Evolutionary conservation across 2,329 filamentous ascomycete species (phyloP).

Genomic region (Talaromyces sp.): DNA sequence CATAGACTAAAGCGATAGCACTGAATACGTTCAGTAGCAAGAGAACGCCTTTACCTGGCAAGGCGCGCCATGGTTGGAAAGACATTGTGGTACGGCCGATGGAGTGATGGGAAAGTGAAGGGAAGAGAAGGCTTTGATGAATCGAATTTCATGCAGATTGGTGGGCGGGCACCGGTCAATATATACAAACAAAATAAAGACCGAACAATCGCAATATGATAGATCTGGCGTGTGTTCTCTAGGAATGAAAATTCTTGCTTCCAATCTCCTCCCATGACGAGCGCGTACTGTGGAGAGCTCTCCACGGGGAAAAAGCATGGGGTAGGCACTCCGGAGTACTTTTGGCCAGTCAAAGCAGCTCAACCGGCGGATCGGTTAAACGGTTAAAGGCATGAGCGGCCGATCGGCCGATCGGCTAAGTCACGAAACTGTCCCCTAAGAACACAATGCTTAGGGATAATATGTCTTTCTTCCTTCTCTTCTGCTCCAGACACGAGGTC

Average conservation of each 20-base stretch:
- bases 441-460: too few relatives aligned
- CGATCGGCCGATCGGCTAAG: too few relatives aligned
- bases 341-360: background rate
- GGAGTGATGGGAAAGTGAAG: background rate
- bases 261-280: background rate
- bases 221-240: background rate
- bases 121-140: background rate
- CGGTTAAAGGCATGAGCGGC: too few relatives aligned
- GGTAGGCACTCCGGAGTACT: background rate
- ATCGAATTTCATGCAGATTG: background rate
- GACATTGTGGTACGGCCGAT: slow-evolving; percentile 19
- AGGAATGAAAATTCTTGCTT: background rate
- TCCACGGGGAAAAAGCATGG: background rate
- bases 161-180: background rate
- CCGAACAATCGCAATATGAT: background rate
- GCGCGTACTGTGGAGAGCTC: background rate
- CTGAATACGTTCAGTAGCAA: slow-evolving; percentile 28
- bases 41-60: slow-evolving; percentile 27
- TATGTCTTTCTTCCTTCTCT: too few relatives aligned
- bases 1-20: slow-evolving; percentile 28
- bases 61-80: slow-evolving; percentile 26
- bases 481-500: too few relatives aligned
- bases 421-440: too few relatives aligned
- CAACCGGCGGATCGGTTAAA: too few relatives aligned
- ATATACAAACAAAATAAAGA: background rate